These are phyloP conservation scores for Pseudovirgaria hyperparasitica DNA, from an alignment of 2,329 filamentous ascomycete species.

Conservation along the genomic window DNA sequence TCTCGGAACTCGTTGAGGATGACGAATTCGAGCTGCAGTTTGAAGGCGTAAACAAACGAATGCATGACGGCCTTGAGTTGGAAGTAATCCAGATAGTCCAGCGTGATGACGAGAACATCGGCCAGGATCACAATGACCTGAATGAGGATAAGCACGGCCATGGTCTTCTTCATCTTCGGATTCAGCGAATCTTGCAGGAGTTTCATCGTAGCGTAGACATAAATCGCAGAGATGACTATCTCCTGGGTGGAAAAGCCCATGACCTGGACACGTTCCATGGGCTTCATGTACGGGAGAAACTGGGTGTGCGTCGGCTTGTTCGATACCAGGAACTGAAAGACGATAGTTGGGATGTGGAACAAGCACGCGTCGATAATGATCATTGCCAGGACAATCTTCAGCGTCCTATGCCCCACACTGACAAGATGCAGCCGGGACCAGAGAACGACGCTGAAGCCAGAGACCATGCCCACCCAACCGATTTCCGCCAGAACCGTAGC, in stretches of 20 bases:
- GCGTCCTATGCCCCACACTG: constrained; percentile 28
- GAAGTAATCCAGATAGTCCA: constrained; percentile 25
- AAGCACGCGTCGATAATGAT: constrained; percentile 41
- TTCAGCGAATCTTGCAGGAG: constrained; percentile 5
- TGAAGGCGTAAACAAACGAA: constrained; percentile 24
- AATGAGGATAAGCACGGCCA: constrained; percentile 19
- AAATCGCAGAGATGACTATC: constrained; percentile 9
- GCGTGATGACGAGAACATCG: constrained; percentile 24
- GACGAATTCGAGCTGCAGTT: constrained; percentile 39
- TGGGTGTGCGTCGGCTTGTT: constrained; percentile 10
- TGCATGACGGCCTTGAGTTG: constrained; percentile 22
- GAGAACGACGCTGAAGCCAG: constrained; percentile 45
- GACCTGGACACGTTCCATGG: constrained; percentile 16
- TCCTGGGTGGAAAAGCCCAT: constrained; percentile 23
- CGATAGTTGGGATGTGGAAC: constrained; percentile 38
- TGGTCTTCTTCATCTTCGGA: constrained; percentile 8
- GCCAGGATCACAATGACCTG: constrained; percentile 25
- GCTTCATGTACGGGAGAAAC: constrained; percentile 3
- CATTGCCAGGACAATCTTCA: constrained; percentile 38
- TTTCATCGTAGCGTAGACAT: constrained; percentile 7
- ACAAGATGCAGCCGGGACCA: constrained; percentile 49
- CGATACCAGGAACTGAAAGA: constrained; percentile 38
- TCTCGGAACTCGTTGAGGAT: constrained; percentile 35
- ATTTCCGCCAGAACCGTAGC: constrained; percentile 31
- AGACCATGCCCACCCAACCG: constrained; percentile 45